These are phyloP conservation scores for Rhizoctonia solani DNA, from an alignment of 1,284 basidiomycete species.

Conservation along the genomic window DNA sequence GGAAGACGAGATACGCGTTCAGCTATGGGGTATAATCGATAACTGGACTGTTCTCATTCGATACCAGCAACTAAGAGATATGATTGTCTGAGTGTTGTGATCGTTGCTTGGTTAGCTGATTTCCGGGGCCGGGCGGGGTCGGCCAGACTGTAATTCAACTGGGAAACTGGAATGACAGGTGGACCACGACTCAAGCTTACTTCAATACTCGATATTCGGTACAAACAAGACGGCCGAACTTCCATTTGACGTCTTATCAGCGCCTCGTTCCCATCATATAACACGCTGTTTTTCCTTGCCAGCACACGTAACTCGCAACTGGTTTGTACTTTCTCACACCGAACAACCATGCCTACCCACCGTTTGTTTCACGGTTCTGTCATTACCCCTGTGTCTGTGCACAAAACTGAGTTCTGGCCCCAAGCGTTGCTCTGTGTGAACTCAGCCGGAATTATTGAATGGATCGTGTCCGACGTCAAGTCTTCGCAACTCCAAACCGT, in stretches of 20 bases:
- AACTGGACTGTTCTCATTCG: no score
- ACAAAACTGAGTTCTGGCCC: slow-evolving; percentile 58
- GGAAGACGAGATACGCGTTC: no score
- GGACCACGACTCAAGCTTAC: not conserved
- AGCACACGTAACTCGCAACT: not conserved
- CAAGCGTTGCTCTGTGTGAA: slow-evolving; percentile 64
- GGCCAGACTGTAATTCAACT: not conserved
- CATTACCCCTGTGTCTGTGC: slow-evolving; percentile 65
- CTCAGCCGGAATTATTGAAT: slow-evolving; percentile 63
- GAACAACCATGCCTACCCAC: not conserved
- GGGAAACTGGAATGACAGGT: not conserved
- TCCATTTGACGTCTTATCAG: slow-evolving; percentile 23
- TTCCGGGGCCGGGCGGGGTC: slow-evolving; percentile 31
- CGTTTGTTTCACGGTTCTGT: slow-evolving; percentile 68
- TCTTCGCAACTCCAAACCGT: slow-evolving; percentile 42
- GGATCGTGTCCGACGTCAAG: slow-evolving; percentile 63
- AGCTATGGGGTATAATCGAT: no score
- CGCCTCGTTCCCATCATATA: not conserved
- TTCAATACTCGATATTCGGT: no score
- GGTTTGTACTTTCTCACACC: not conserved
- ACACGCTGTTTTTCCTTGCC: not conserved
- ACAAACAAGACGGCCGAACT: slow-evolving; percentile 14
- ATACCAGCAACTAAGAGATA: no score
- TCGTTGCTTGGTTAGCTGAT: not conserved
- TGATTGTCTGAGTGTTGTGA: not conserved